A percentile compares a stretch with the other conserved stretches of the same genome.
Evolutionary conservation across 1,139 yeast species (phyloP).

Genomic region (Pichia sp.): DNA sequence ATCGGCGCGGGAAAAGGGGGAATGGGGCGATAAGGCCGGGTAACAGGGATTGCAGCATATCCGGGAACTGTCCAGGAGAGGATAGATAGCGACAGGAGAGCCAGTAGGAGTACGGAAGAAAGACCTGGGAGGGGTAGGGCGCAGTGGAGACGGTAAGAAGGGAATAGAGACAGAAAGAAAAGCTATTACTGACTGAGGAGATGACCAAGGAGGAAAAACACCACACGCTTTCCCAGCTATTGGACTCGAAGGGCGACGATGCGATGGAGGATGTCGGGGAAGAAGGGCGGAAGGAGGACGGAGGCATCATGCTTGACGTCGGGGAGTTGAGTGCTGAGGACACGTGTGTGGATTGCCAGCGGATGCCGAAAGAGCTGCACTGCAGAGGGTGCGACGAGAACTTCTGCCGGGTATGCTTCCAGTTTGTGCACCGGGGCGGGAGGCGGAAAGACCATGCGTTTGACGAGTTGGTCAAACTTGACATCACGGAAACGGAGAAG

Average conservation of each 20-base stretch:
- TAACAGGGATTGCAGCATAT: neutral
- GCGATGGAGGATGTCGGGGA: slow-evolving; percentile 13
- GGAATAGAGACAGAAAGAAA: neutral
- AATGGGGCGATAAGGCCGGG: neutral
- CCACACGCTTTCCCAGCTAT: slow-evolving; percentile 22
- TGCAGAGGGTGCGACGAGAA: slow-evolving; percentile 59
- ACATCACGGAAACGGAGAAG: slow-evolving; percentile 18
- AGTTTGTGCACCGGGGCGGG: slow-evolving; percentile 63
- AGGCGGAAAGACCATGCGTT: slow-evolving; percentile 41
- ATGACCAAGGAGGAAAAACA: slow-evolving; percentile 12
- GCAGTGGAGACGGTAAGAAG: neutral
- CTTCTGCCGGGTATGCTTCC: slow-evolving; percentile 64
- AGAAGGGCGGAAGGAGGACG: slow-evolving; percentile 1
- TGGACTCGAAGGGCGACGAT: slow-evolving; percentile 15
- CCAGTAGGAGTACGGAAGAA: neutral
- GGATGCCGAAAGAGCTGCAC: slow-evolving; percentile 57
- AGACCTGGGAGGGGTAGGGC: neutral
- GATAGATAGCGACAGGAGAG: too few relatives aligned
- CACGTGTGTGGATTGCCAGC: slow-evolving; percentile 60
- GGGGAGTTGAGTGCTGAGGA: slow-evolving; percentile 6
- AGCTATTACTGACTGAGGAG: neutral
- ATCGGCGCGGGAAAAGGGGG: neutral
- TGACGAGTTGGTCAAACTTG: slow-evolving; percentile 21
- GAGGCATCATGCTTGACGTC: neutral
- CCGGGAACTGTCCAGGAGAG: neutral